phyloP scores from a whole-genome alignment of 192 early-diverging fungal genomes.

The Gamsiella multidivaricata region DNA sequence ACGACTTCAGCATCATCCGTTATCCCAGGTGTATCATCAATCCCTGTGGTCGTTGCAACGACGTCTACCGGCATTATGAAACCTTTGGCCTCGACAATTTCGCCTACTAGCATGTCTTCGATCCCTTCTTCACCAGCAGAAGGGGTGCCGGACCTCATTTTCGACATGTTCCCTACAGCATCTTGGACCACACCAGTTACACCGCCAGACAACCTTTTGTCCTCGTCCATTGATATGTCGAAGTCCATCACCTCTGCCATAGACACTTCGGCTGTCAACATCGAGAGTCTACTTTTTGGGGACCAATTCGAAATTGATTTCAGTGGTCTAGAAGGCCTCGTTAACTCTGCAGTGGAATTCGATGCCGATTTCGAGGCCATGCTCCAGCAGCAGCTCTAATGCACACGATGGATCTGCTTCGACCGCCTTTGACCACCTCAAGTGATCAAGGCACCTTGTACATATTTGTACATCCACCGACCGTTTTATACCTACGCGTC shows the following conservation, averaged over 20 bases:
- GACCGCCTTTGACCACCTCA: no score
- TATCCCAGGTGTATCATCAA: no score
- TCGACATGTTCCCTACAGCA: conserved; percentile 14
- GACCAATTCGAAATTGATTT: conserved; percentile 23
- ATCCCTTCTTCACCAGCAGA: neutral
- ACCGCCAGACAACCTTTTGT: conserved; percentile 10
- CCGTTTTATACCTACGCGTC: no score
- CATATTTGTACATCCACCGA: no score
- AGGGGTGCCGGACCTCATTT: conserved; percentile 6
- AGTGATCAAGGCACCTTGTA: no score
- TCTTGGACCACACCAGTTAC: conserved; percentile 37
- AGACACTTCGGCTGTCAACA: neutral
- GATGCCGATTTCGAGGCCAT: conserved; percentile 25
- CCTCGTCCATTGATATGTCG: neutral
- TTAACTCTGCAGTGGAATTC: conserved; percentile 4
- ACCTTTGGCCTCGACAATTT: no score
- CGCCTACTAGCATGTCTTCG: neutral
- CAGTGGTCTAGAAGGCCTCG: neutral
- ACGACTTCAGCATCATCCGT: no score
- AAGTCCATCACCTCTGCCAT: neutral
- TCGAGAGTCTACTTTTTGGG: conserved; percentile 22
- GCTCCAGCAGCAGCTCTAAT: conserved; percentile 11
- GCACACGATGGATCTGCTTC: neutral
- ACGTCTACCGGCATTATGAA: no score
- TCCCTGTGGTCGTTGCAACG: no score